Conservation (phyloP, 2,329 filamentous ascomycete species). For the Diaporthe amygdali region DNA sequence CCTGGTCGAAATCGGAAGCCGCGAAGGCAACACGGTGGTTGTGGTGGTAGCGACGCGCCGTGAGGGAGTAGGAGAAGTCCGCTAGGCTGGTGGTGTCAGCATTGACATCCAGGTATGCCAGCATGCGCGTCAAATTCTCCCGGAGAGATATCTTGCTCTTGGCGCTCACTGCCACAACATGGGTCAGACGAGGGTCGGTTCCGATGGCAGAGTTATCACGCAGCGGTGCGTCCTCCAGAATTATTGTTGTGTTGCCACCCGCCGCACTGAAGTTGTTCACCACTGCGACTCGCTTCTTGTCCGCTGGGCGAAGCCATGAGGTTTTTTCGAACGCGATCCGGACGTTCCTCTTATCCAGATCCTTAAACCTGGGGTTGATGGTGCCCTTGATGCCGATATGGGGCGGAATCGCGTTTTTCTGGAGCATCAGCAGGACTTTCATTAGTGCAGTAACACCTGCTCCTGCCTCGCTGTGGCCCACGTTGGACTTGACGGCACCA, state of each 20-base stretch:
- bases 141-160: neutral
- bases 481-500: constrained; percentile 47
- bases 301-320: neutral
- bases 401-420: constrained; percentile 52
- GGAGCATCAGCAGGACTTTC: constrained; percentile 55
- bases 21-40: constrained; percentile 36
- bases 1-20: constrained; percentile 30
- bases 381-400: constrained; percentile 53
- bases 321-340: neutral
- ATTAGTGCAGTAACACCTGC: constrained; percentile 48
- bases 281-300: neutral
- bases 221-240: neutral
- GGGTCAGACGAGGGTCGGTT: neutral
- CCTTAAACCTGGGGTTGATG: neutral
- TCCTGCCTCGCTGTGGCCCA: constrained; percentile 54
- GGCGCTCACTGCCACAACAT: neutral
- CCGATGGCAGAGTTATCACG: constrained; percentile 33
- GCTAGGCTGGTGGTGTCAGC: constrained; percentile 43
- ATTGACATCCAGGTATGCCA: constrained; percentile 25
- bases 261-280: constrained; percentile 15
- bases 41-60: constrained; percentile 49
- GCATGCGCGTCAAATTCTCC: neutral
- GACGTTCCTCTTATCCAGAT: neutral
- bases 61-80: constrained; percentile 59
- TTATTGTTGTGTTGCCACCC: neutral